Evolutionary conservation across 495 filamentous ascomycete genomes (phyloP).

Genomic region (Margaritispora aquatica): DNA sequence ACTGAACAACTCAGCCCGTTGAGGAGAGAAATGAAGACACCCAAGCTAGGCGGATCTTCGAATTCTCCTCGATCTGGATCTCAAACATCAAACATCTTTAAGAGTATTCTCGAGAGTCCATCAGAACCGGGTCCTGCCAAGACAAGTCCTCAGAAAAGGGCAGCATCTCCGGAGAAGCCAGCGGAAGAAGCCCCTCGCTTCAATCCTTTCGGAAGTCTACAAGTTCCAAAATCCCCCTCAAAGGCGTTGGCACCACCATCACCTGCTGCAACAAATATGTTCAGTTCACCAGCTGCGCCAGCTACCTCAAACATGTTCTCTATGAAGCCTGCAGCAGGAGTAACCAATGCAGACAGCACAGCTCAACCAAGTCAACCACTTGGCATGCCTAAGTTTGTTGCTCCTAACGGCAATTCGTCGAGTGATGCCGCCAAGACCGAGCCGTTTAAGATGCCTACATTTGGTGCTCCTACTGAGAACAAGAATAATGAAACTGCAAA

Average conservation of each 20-base stretch:
- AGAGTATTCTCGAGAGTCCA: constrained; percentile 23
- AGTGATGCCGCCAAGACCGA: too few relatives aligned
- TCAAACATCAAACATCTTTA: constrained; percentile 34
- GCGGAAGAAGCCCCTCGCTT: constrained; percentile 4
- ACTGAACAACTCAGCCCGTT: constrained; percentile 5
- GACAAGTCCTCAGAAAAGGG: constrained; percentile 13
- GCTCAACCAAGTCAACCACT: neutral
- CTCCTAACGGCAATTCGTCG: too few relatives aligned
- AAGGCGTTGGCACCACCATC: constrained; percentile 16
- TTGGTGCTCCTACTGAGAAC: neutral
- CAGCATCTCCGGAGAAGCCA: neutral
- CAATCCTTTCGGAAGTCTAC: constrained; percentile 17
- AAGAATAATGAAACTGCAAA: neutral
- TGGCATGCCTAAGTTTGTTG: too few relatives aligned
- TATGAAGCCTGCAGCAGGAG: constrained; percentile 10
- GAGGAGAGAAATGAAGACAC: constrained; percentile 13
- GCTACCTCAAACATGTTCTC: constrained; percentile 8
- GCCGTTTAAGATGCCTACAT: too few relatives aligned
- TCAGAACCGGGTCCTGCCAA: neutral
- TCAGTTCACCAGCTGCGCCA: neutral
- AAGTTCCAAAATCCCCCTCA: constrained; percentile 18
- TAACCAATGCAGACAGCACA: neutral
- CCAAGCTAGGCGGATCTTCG: constrained; percentile 8
- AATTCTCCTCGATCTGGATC: constrained; percentile 21
- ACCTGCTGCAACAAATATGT: neutral